Evolutionary conservation across 352 stramenopile genomes (phyloP).

Genomic region (Globisporangium alternatum): DNA sequence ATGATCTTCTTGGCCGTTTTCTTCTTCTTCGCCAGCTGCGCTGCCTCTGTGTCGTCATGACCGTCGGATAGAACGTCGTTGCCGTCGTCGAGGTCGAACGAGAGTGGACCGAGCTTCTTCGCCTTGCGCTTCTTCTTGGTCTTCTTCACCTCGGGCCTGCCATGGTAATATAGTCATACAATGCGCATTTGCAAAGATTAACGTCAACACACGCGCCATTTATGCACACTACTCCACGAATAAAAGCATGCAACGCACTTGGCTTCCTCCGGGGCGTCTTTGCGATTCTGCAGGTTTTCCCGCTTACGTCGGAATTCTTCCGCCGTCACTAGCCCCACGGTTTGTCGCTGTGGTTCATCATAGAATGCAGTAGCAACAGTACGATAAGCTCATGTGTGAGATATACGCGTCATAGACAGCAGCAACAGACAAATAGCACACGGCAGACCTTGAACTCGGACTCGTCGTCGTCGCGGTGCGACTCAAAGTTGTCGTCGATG

Average conservation of each 20-base stretch:
- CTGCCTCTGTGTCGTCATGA: conserved; percentile 15
- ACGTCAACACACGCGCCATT: background rate
- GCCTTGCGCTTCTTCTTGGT: conserved; percentile 79
- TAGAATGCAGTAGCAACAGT: background rate
- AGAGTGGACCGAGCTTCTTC: conserved; percentile 74
- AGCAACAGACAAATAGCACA: background rate
- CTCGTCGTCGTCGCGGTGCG: conserved; percentile 75
- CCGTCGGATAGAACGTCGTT: conserved; percentile 35
- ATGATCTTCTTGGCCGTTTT: conserved; percentile 67
- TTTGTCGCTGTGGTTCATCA: conserved; percentile 54
- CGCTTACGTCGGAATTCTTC: conserved; percentile 91
- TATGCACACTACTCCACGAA: background rate
- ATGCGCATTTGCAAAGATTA: background rate
- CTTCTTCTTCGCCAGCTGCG: conserved; percentile 2
- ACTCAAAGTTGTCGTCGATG: conserved; percentile 93
- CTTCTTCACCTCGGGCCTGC: conserved; percentile 40
- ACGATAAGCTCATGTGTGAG: background rate
- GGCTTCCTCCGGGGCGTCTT: conserved; percentile 26
- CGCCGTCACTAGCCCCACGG: conserved; percentile 92
- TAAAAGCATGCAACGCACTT: conserved; percentile 20
- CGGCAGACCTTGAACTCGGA: conserved; percentile 79
- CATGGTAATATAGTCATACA: background rate
- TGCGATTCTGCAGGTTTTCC: conserved; percentile 66
- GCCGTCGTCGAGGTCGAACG: conserved; percentile 82
- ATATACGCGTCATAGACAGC: background rate